These are phyloP conservation scores for Neltuma alba DNA, from an alignment of 306 rosid genomes.

Conservation along the genomic window DNA sequence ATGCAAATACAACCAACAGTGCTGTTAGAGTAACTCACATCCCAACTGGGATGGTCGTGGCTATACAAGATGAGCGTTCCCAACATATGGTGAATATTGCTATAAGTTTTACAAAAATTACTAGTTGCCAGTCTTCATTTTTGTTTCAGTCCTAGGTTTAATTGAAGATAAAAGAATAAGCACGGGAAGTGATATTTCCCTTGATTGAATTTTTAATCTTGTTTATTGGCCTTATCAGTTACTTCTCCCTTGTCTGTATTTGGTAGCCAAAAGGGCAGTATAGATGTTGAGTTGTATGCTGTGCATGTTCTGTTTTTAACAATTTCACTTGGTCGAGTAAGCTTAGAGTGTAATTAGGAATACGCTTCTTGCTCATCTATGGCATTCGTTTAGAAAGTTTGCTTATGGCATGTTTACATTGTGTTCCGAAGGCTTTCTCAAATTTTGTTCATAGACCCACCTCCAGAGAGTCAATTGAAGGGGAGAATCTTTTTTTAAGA, in stretches of 20 bases:
- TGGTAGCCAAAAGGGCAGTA: neutral
- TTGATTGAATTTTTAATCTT: slow-evolving; percentile 12
- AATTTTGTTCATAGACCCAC: neutral
- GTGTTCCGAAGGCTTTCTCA: slow-evolving; percentile 1
- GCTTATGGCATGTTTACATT: slow-evolving; percentile 19
- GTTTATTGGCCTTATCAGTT: neutral
- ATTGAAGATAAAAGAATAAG: neutral
- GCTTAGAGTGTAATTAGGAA: slow-evolving; percentile 7
- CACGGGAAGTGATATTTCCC: neutral
- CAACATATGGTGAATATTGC: slow-evolving; percentile 72
- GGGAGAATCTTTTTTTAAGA: neutral
- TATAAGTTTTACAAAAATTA: neutral
- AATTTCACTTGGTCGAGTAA: slow-evolving; percentile 17
- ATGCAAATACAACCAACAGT: slow-evolving; percentile 94
- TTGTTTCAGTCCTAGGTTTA: neutral
- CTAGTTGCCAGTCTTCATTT: neutral
- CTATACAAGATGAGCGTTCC: slow-evolving; percentile 95
- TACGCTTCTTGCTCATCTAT: slow-evolving; percentile 2
- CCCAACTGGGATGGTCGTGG: slow-evolving; percentile 76
- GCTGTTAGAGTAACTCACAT: slow-evolving; percentile 90
- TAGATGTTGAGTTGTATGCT: neutral
- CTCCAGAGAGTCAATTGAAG: neutral
- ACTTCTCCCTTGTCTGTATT: neutral
- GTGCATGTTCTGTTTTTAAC: neutral
- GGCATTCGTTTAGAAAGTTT: neutral